Evolutionary conservation across 805 yeast species (phyloP).

Genomic region (Alloascoidea hylecoeti): DNA sequence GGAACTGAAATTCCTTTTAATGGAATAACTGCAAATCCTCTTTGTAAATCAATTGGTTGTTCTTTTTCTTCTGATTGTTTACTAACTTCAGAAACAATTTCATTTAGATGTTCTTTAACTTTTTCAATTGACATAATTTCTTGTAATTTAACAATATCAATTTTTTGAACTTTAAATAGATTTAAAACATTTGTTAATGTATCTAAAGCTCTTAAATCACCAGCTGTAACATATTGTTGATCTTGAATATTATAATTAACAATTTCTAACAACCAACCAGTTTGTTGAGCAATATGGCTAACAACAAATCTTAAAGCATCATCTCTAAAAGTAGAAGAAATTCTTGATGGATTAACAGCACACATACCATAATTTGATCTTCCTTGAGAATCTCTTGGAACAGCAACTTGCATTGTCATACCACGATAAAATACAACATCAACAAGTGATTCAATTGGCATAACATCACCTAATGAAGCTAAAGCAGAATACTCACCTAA

Average conservation of each 20-base stretch:
- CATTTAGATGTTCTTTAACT: conserved; percentile 77
- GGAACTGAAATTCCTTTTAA: conserved; percentile 99
- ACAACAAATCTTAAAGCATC: conserved; percentile 92
- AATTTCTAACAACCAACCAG: conserved; percentile 92
- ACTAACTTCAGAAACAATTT: conserved; percentile 78
- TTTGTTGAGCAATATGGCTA: conserved; percentile 68
- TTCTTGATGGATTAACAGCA: conserved; percentile 95
- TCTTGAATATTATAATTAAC: conserved; percentile 97
- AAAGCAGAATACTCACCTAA: conserved; percentile 98
- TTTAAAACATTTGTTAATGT: conserved; percentile 87
- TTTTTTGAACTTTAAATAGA: conserved; percentile 85
- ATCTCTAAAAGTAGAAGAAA: conserved; percentile 78
- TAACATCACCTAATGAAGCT: conserved; percentile 93
- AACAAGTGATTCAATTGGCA: conserved; percentile 95
- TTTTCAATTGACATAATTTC: conserved; percentile 73
- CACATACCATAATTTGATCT: conserved; percentile 99
- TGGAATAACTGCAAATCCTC: conserved; percentile 98
- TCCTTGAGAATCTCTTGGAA: conserved; percentile 89
- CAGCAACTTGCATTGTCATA: conserved; percentile 99
- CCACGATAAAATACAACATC: conserved; percentile 99
- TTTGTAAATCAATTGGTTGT: conserved; percentile 92
- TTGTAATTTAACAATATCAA: conserved; percentile 81
- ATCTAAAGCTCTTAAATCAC: conserved; percentile 93
- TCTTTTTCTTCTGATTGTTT: conserved; percentile 75
- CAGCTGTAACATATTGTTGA: conserved; percentile 97